Conservation (phyloP, 2,329 filamentous ascomycete species). For the Claviceps arundinis region DNA sequence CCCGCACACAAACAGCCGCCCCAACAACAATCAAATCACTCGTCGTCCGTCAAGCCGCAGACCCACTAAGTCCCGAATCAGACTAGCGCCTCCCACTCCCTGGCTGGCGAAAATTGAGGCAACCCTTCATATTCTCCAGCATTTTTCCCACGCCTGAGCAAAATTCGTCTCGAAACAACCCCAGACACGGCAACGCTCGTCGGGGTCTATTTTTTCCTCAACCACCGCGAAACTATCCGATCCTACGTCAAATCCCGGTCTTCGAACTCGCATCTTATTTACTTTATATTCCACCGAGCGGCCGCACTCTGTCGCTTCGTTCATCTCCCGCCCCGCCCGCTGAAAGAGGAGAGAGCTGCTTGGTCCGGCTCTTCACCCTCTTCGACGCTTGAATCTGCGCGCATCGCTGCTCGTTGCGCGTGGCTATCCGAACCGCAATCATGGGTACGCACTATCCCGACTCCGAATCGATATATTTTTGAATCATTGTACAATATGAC, state of each 20-base stretch:
- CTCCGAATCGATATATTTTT: neutral
- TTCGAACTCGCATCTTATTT: neutral
- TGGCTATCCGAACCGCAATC: conserved; percentile 38
- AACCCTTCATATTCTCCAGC: conserved; percentile 24
- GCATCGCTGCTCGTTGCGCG: conserved; percentile 34
- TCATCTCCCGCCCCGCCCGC: conserved; percentile 2
- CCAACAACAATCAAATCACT: neutral
- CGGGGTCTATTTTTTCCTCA: conserved; percentile 18
- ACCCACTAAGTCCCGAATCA: conserved; percentile 6
- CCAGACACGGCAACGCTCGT: conserved; percentile 28
- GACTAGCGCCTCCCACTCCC: conserved; percentile 28
- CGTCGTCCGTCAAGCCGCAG: conserved; percentile 2
- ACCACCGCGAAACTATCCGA: conserved; percentile 10
- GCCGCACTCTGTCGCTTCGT: conserved; percentile 3
- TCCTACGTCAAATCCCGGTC: conserved; percentile 10
- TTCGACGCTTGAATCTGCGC: conserved; percentile 16
- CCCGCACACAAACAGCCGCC: neutral
- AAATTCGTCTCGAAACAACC: conserved; percentile 28
- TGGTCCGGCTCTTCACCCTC: conserved; percentile 15
- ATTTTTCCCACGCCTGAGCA: conserved; percentile 28
- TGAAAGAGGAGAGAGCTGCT: conserved; percentile 12
- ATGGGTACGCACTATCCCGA: conserved; percentile 37
- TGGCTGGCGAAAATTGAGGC: conserved; percentile 28
- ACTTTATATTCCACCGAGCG: neutral
- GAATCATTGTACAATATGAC: conserved; percentile 1